These are phyloP conservation scores for Thalassiosira livingstoniorum DNA, from an alignment of 352 stramenopile species.

Conservation along the genomic window DNA sequence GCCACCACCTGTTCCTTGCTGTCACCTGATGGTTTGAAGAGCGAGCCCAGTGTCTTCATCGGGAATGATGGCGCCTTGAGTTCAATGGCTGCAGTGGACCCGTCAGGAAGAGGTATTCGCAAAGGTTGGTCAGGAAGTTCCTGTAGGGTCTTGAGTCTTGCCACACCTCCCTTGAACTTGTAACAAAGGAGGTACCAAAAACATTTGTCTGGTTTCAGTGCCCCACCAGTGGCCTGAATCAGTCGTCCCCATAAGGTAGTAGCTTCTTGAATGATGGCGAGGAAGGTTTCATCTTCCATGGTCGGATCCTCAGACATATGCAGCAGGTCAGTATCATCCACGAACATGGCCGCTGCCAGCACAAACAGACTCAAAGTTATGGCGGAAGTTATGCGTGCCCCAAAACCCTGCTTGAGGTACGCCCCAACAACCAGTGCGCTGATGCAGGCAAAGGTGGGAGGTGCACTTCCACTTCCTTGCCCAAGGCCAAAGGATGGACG, in stretches of 20 bases:
- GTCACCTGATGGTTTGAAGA: neutral
- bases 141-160: neutral
- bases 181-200: slow-evolving; percentile 32
- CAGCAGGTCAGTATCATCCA: slow-evolving; percentile 24
- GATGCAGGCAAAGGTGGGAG: slow-evolving; percentile 5
- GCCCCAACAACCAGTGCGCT: slow-evolving; percentile 23
- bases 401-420: slow-evolving; percentile 13
- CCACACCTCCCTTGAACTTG: slow-evolving; percentile 9
- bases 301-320: neutral
- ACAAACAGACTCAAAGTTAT: slow-evolving; percentile 1
- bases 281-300: slow-evolving; percentile 2
- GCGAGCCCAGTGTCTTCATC: slow-evolving; percentile 15
- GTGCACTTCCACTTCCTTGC: slow-evolving; percentile 20
- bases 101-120: neutral
- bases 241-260: slow-evolving; percentile 11
- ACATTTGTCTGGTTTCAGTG: slow-evolving; percentile 28
- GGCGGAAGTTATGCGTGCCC: neutral
- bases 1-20: slow-evolving; percentile 2
- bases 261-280: slow-evolving; percentile 9
- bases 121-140: neutral
- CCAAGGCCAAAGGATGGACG: neutral
- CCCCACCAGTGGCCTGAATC: slow-evolving; percentile 4
- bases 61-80: neutral
- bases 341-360: slow-evolving; percentile 17
- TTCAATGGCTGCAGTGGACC: neutral